Conservation (phyloP, 1,139 yeast species). For the Yamadazyma aaseri region DNA sequence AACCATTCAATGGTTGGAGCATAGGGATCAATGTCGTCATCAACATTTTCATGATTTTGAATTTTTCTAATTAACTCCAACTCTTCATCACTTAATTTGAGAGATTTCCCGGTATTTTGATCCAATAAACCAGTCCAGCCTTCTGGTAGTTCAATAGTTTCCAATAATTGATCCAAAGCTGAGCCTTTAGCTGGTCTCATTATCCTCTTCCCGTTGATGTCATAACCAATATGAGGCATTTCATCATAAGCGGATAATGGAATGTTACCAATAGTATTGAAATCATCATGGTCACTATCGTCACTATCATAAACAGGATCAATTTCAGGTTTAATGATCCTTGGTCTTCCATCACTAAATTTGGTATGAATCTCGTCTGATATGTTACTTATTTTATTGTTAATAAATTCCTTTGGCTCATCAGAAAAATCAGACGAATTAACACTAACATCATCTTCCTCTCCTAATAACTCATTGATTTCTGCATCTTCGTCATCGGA, state of each 20-base stretch:
- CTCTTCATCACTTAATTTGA: conserved; percentile 87
- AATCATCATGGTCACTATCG: conserved; percentile 82
- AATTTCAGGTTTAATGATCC: conserved; percentile 83
- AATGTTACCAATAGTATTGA: conserved; percentile 88
- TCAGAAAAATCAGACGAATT: conserved; percentile 43
- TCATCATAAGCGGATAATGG: conserved; percentile 94
- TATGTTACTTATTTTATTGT: conserved; percentile 43
- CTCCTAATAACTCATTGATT: conserved; percentile 56
- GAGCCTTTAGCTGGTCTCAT: conserved; percentile 99
- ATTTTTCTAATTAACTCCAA: conserved; percentile 83
- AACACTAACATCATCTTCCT: conserved; percentile 39
- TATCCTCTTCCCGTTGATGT: conserved; percentile 93
- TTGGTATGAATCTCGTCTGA: conserved; percentile 43
- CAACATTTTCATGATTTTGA: conserved; percentile 82
- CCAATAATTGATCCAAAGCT: conserved; percentile 86
- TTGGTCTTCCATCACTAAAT: conserved; percentile 76
- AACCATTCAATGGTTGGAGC: conserved; percentile 97
- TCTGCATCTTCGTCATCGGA: conserved; percentile 47
- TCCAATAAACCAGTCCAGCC: conserved; percentile 98
- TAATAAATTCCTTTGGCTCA: conserved; percentile 50
- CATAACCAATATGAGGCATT: conserved; percentile 96
- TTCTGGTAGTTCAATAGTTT: conserved; percentile 88
- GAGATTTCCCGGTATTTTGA: conserved; percentile 82
- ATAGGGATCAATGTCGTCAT: conserved; percentile 79
- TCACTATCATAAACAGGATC: conserved; percentile 92